These are phyloP conservation scores for Adiantum capillusveneris DNA, from an alignment of 75 land plant species.

Conservation along the genomic window DNA sequence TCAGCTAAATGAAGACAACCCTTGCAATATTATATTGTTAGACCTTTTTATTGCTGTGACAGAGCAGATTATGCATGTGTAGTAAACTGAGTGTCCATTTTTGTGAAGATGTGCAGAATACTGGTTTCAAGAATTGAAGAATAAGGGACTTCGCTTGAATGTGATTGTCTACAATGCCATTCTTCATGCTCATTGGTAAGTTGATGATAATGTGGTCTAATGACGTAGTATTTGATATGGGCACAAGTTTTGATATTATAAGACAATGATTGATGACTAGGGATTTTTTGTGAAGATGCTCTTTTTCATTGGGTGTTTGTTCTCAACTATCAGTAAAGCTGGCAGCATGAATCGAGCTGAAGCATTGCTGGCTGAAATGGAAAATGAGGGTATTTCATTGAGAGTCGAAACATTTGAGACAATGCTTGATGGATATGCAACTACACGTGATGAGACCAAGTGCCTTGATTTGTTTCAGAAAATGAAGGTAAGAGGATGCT, in stretches of 20 bases:
- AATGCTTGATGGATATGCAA: conserved; percentile 95
- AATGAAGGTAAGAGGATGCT: conserved; percentile 90
- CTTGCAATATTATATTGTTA: too few species aligned
- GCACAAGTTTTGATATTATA: background rate
- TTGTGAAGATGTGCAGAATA: conserved; percentile 86
- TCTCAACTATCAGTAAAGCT: conserved; percentile 72
- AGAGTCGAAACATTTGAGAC: conserved; percentile 69
- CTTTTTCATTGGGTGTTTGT: too few species aligned
- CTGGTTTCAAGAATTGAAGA: conserved; percentile 77
- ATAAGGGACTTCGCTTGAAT: conserved; percentile 37
- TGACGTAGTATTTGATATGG: background rate
- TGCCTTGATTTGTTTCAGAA: conserved; percentile 67
- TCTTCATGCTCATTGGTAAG: conserved; percentile 84
- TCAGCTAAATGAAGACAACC: too few species aligned
- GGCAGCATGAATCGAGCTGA: conserved; percentile 81
- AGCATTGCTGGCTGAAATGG: conserved; percentile 78
- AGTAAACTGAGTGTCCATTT: too few species aligned
- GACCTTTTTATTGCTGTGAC: too few species aligned
- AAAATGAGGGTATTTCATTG: conserved; percentile 76
- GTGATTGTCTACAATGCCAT: conserved; percentile 75
- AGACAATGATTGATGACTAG: too few species aligned
- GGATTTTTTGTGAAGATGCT: too few species aligned
- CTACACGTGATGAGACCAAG: conserved; percentile 51
- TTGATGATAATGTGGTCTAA: conserved; percentile 2
- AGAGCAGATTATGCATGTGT: too few species aligned